phyloP scores from a whole-genome alignment of 2,329 filamentous ascomycete genomes.

The Cryphonectria parasitica region DNA sequence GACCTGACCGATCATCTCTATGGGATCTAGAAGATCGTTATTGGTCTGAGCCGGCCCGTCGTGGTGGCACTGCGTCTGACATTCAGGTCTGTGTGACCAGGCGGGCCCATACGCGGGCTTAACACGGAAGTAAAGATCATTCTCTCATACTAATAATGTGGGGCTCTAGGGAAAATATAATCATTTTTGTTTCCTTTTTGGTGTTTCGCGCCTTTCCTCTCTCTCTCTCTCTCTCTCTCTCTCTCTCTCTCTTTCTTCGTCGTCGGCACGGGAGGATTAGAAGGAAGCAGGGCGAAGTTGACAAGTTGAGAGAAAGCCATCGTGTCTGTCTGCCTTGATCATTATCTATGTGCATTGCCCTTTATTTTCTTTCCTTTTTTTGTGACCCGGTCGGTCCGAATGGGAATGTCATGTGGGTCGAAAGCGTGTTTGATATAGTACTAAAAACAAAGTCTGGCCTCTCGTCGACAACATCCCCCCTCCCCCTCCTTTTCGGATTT shows the following conservation, averaged over 20 bases:
- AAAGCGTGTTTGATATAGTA: background rate
- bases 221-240: background rate
- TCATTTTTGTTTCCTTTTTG: background rate
- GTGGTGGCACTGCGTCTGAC: background rate
- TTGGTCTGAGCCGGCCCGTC: background rate
- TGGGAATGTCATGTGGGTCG: background rate
- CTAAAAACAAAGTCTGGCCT: background rate
- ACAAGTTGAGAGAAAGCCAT: background rate
- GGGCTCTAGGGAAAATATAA: too few relatives aligned
- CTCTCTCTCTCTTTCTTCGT: background rate
- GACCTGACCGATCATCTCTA: background rate
- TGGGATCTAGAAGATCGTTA: background rate
- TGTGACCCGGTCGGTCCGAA: background rate
- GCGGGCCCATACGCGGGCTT: background rate
- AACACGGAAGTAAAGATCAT: background rate
- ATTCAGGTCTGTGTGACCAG: background rate
- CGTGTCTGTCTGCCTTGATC: background rate
- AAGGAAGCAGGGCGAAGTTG: background rate
- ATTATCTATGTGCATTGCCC: too few relatives aligned
- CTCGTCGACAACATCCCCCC: background rate
- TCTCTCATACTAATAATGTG: background rate
- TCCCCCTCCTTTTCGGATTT: too few relatives aligned
- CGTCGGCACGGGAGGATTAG: background rate
- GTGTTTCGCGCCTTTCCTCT: background rate
- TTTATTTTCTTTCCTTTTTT: too few relatives aligned